Base-by-base conservation (phyloP, 495 filamentous ascomycete species). In the Xylaria intraflava region DNA sequence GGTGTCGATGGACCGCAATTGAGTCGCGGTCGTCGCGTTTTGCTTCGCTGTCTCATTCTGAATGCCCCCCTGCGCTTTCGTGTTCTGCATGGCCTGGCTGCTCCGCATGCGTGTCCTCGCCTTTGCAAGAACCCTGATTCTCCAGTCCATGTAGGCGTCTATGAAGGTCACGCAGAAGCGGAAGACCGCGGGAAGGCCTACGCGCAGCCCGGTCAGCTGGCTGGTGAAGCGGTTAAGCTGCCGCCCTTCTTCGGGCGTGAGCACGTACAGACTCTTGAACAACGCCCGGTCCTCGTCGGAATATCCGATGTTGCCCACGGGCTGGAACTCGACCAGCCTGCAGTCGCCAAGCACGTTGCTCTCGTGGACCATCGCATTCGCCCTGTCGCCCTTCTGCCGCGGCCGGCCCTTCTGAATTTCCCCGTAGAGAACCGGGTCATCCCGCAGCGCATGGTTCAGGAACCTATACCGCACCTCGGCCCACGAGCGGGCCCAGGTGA, bases 301-400 rank as follows among this genome's bases (percentile, higher is more conserved):
- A n/a, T 19, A 49, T 0, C 52, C 52, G 2, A n/a, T 42, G 26
- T 14, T 12, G 6, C 16, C 14, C 11, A 29, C 4, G 3, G 16
- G 20, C 19, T 6, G 24, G 17, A 49, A 35, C 29, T 49, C 45
- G 17, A 42, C 27, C 12, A 55, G 12, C 7, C 8, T 26, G 1
- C 43, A 23, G 29, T 55, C 52, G 0, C 31, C 23, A 3, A 26
- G 7, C 11, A 55, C 3, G 5, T 49, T 55, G 4, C 19, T 19
- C 36, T 49, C 20, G 52, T 49, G 52, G 0, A 55, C 41, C 0
- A 48, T 40, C 3, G 7, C 11, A 12, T 55, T 55, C 3, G 51
- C 51, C 0, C 0, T 11, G 3, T 31, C 22, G 17, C 51, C 51
- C 19, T 55, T 55, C 0, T 0, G 6, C 0, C 6, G 27, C 2